These are phyloP conservation scores for Aspergillus felis DNA, from an alignment of 2,329 filamentous ascomycete species.

Conservation along the genomic window DNA sequence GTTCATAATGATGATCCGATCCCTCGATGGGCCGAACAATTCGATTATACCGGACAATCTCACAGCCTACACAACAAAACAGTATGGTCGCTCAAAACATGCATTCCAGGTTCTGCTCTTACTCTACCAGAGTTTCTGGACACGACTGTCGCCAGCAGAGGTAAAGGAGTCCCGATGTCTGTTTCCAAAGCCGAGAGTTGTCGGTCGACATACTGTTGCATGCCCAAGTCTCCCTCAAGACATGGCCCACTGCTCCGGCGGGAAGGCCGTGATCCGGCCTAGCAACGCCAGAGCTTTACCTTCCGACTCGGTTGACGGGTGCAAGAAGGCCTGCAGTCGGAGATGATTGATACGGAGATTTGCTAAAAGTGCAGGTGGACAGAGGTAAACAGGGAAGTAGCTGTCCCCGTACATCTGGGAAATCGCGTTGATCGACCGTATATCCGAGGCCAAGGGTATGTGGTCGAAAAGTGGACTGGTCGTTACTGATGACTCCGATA, in stretches of 20 bases:
- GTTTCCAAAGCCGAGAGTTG: not conserved
- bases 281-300: not conserved
- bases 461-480: slow-evolving; percentile 5
- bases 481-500: slow-evolving; percentile 5
- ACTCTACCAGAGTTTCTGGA: slow-evolving; percentile 2
- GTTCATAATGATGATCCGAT: not conserved
- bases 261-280: slow-evolving; percentile 2
- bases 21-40: not conserved
- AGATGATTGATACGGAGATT: slow-evolving; percentile 6
- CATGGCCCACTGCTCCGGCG: not conserved
- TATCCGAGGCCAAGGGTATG: not conserved
- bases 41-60: not conserved
- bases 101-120: slow-evolving; percentile 1
- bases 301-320: not conserved
- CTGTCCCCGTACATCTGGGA: slow-evolving; percentile 4
- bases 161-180: not conserved
- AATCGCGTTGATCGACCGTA: not conserved
- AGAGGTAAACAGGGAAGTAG: slow-evolving; percentile 1
- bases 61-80: not conserved
- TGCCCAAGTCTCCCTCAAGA: not conserved
- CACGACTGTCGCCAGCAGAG: not conserved
- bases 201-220: not conserved
- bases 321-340: not conserved
- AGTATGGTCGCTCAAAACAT: slow-evolving; percentile 2
- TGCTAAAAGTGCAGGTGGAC: slow-evolving; percentile 1